Evolutionary conservation across 805 yeast species (phyloP).

Genomic region (Helenozyma rhizophorensis): DNA sequence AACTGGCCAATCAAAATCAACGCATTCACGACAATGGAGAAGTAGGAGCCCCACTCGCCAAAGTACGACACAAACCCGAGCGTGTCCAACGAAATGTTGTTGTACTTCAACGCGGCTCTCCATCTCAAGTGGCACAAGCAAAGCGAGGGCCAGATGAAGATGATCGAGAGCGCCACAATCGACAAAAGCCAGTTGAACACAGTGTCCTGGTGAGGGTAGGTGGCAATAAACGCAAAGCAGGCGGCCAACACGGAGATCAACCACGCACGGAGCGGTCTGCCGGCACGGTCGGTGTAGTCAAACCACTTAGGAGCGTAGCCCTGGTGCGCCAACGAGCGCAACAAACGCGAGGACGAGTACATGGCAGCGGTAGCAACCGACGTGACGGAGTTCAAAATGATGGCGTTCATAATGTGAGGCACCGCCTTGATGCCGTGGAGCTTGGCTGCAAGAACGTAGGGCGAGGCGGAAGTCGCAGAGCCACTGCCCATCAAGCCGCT

Average conservation of each 20-base stretch:
- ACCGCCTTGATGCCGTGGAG: slow-evolving; percentile 23
- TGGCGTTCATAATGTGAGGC: slow-evolving; percentile 30
- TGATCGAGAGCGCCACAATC: slow-evolving; percentile 24
- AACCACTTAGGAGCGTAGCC: slow-evolving; percentile 26
- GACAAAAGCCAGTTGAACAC: slow-evolving; percentile 30
- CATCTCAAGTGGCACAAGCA: slow-evolving; percentile 26
- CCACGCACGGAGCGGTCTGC: slow-evolving; percentile 27
- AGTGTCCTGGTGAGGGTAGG: slow-evolving; percentile 27
- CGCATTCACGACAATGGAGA: slow-evolving; percentile 25
- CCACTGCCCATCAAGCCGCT: slow-evolving; percentile 32
- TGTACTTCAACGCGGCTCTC: slow-evolving; percentile 24
- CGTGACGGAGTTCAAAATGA: slow-evolving; percentile 28
- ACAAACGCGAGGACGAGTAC: slow-evolving; percentile 24
- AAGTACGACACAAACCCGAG: slow-evolving; percentile 33
- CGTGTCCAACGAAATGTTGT: slow-evolving; percentile 17
- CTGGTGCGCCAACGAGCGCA: slow-evolving; percentile 24
- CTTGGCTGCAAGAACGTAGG: slow-evolving; percentile 26
- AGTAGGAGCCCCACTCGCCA: slow-evolving; percentile 37
- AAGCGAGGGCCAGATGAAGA: slow-evolving; percentile 23
- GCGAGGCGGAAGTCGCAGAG: slow-evolving; percentile 25
- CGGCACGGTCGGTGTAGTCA: slow-evolving; percentile 25
- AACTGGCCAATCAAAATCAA: slow-evolving; percentile 40
- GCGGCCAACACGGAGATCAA: slow-evolving; percentile 19
- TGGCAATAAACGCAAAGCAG: slow-evolving; percentile 24
- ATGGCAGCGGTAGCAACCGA: slow-evolving; percentile 29